Base-by-base conservation (phyloP, 306 rosid genomes). In the Casuarina glauca region DNA sequence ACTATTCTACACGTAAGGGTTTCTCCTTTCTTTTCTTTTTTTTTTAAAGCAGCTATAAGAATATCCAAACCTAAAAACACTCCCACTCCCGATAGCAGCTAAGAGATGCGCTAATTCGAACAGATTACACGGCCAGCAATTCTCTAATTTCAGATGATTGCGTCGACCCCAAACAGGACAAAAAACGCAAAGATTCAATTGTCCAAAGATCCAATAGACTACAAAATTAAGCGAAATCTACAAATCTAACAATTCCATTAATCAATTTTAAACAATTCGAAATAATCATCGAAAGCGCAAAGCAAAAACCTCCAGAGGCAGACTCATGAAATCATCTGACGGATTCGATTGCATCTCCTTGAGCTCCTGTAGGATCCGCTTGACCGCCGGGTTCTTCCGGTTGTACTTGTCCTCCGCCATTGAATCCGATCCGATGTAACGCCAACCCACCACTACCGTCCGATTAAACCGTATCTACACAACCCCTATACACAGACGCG, bases 271-370 rank as follows among this genome's bases (percentile, higher is more conserved):
- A 60, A 72, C 12, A 45, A 20, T 26, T 26, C 32, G 32, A 13
- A 2, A 68, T 9, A n/a, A 0, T 16, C 13, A 67, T 45, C 16
- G 41, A 48, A 67, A 72, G 44, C 58, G 38, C 49, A 54, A 45
- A 20, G 12, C 0, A 8, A 73, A 74, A 42, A 70, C 98, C 98
- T 95, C 98, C 36, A 95, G 93, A 64, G 98, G 98, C 1, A 95
- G 87, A 82, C 98, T 95, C 93, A 86, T 92, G 93, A 89, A 95
- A 89, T 95, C 97, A 64, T 92, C 91, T 70, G 97, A 89, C 79
- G 97, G 97, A 72, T 91, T 92, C 3, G 97, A 89, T 20, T 95
- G 97, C 97, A 95, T 88, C 87, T 95, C 97, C 84, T 92, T 95
- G 39, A 91, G 83, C 89, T 95, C 98, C 87, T 89, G 98, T 1